Evolutionary conservation across 805 yeast species (phyloP).

Genomic region (Maudiozyma turicensis): DNA sequence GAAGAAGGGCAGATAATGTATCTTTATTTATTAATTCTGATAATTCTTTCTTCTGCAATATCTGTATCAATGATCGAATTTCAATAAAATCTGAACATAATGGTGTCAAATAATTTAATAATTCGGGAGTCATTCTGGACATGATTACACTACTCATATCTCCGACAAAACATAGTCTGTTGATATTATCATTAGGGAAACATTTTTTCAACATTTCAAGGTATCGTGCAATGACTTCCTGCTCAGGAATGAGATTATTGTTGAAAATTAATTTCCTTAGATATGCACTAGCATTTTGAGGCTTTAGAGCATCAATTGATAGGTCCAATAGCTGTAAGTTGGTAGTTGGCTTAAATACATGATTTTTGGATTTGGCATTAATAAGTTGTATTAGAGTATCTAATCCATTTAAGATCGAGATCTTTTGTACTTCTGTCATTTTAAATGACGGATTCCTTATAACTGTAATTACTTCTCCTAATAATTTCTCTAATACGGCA

Average conservation of each 20-base stretch:
- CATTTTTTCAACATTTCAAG: not conserved
- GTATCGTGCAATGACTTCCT: not conserved
- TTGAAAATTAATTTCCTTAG: slow-evolving; percentile 1
- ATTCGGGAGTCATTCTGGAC: slow-evolving; percentile 6
- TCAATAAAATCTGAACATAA: slow-evolving; percentile 20
- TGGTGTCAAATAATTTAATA: slow-evolving; percentile 12
- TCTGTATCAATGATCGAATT: slow-evolving; percentile 10
- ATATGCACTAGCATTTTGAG: not conserved
- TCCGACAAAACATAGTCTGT: slow-evolving; percentile 13
- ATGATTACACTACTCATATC: slow-evolving; percentile 16
- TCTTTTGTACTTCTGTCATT: not conserved
- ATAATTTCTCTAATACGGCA: slow-evolving; percentile 14
- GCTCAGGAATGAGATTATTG: slow-evolving; percentile 9
- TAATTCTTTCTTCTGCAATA: slow-evolving; percentile 2
- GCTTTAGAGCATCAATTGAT: not conserved
- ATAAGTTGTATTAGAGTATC: not conserved
- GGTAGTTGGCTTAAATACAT: slow-evolving; percentile 9
- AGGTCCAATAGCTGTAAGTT: slow-evolving; percentile 9
- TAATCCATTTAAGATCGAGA: not conserved
- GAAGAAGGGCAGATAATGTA: not conserved
- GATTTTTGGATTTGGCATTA: slow-evolving; percentile 5
- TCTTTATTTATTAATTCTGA: not conserved
- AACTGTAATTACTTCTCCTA: not conserved
- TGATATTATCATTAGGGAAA: not conserved
- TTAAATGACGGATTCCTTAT: not conserved